These are phyloP conservation scores for Karstenula rhodostoma DNA, from an alignment of 2,329 filamentous ascomycete species.

Conservation along the genomic window DNA sequence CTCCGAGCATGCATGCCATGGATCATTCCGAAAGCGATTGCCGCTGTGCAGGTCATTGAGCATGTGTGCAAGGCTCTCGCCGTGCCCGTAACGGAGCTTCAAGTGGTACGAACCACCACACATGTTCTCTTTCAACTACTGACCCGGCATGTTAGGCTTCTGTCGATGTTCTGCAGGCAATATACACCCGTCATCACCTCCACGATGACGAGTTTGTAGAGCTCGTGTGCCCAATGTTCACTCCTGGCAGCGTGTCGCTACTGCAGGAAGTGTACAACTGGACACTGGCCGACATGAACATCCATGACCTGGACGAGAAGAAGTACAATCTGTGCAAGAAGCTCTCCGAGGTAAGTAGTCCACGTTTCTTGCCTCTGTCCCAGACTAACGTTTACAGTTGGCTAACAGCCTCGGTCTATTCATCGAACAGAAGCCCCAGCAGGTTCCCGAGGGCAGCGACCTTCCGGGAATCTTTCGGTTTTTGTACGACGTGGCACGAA, in stretches of 20 bases:
- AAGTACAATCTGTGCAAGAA: conserved; percentile 95
- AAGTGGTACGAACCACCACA: conserved; percentile 36
- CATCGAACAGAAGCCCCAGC: conserved; percentile 77
- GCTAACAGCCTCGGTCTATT: conserved; percentile 85
- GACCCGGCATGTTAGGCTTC: conserved; percentile 54
- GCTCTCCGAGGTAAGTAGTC: conserved; percentile 78
- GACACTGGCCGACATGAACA: conserved; percentile 79
- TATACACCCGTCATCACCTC: conserved; percentile 78
- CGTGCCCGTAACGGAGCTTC: conserved; percentile 45
- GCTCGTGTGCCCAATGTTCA: conserved; percentile 82
- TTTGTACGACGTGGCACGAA: conserved; percentile 79
- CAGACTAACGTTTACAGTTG: conserved; percentile 63
- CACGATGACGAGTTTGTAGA: conserved; percentile 79
- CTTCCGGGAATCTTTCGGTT: conserved; percentile 80
- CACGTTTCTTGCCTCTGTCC: conserved; percentile 13
- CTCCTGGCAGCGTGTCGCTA: conserved; percentile 72
- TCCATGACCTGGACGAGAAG: conserved; percentile 85
- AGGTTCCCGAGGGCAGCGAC: conserved; percentile 71
- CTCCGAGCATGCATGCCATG: conserved; percentile 83
- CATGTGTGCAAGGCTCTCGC: conserved; percentile 50
- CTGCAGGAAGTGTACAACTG: conserved; percentile 79
- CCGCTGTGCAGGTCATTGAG: conserved; percentile 57
- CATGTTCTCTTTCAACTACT: conserved; percentile 18
- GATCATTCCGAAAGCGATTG: conserved; percentile 84
- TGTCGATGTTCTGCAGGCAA: conserved; percentile 81